Evolutionary conservation across 257 asterid genomes (phyloP).

Genomic region (Jaltomata sinuosa): DNA sequence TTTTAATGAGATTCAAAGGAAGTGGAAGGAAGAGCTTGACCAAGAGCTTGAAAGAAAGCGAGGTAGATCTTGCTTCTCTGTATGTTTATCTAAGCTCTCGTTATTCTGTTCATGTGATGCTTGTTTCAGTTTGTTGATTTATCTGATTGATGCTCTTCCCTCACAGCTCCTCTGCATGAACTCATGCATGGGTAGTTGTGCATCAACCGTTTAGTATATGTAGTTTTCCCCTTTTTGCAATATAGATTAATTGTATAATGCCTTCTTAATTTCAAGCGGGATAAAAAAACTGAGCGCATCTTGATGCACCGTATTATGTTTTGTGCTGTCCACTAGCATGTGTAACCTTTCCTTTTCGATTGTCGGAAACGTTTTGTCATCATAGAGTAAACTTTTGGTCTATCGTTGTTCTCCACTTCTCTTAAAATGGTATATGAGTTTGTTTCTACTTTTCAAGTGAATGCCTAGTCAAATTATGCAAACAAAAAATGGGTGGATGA

Average conservation of each 20-base stretch:
- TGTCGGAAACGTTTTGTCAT: neutral
- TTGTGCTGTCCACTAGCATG: neutral
- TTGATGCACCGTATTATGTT: neutral
- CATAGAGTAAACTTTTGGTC: neutral
- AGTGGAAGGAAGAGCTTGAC: constrained; percentile 38
- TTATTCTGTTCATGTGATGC: neutral
- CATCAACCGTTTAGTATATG: neutral
- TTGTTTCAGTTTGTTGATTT: neutral
- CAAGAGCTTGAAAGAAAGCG: constrained; percentile 40
- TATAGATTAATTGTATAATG: neutral
- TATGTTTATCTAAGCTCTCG: neutral
- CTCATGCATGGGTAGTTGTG: neutral
- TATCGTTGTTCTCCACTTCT: neutral
- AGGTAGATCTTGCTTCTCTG: constrained; percentile 7
- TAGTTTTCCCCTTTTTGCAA: neutral
- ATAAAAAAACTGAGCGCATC: neutral
- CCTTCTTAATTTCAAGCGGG: neutral
- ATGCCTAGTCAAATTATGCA: neutral
- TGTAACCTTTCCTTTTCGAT: neutral
- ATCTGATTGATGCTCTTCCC: neutral
- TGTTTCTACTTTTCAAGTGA: neutral
- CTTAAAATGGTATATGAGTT: neutral
- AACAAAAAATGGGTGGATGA: neutral
- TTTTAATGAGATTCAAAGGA: constrained; percentile 28
- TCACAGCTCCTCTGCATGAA: neutral